Base-by-base conservation (phyloP, 768 basidiomycete genomes). In the Naganishia friedmannii region DNA sequence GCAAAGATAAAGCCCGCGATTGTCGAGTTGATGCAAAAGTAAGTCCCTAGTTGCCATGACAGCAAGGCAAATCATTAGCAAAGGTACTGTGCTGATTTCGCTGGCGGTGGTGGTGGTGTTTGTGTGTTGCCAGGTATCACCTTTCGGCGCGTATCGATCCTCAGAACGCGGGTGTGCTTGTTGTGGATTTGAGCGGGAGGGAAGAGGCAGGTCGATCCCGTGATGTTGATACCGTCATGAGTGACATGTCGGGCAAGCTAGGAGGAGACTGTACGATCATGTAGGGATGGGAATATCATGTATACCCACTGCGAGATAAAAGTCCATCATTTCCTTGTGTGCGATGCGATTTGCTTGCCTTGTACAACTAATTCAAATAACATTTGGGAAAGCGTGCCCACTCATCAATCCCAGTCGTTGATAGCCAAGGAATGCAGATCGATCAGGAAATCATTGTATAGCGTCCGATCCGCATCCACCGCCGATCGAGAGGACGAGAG, bases 1-100 rank as follows among this genome's bases (percentile, higher is more conserved):
- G 90, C 91, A 0, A 98, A 95, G 82, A 85, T 97, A 76, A 93
- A 90, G 77, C 95, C 94, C 37, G 94, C 93, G 7, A 88, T 98
- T 60, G 89, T 92, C 78, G 88, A 89, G 45, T 83, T 95, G 60
- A 90, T 95, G 87, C 83, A 85, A 73, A 92, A 89, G 90, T 78
- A 66, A 72, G 77, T 75, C 48, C 13, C 4, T 21, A 37, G 4
- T 37, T 37, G 34, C n/a, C n/a, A n/a, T n/a, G n/a, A n/a, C n/a
- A n/a, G n/a, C n/a, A n/a, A n/a, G n/a, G n/a, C n/a, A n/a, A 8
- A 21, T 46, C 39, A n/a, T 67, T 15, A 34, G 6, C 21, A 23
- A 66, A 19, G 13, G 42, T n/a, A 7, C 12, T 7, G 17, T 15
- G 5, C 23, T 23, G n/a, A 32, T n/a, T 91, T 75, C 51, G 86